Conservation (phyloP, 176 grass and related monocot species). For the Calamus simplicifolius region DNA sequence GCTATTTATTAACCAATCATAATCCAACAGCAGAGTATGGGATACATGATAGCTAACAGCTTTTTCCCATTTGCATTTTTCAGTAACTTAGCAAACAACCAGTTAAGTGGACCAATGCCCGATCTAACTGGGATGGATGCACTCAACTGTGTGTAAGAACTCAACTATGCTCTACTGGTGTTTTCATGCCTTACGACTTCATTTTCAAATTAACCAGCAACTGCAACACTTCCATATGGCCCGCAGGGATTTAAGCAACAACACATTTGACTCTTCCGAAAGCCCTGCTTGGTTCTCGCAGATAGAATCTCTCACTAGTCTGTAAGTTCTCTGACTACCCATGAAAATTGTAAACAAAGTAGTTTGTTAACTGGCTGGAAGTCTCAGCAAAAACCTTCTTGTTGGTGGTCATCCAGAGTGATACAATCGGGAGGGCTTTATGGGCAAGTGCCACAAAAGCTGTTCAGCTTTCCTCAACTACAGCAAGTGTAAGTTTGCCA, state of each 20-base stretch:
- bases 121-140: slow-evolving; percentile 52
- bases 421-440: slow-evolving; percentile 24
- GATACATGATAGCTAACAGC: slow-evolving; percentile 1
- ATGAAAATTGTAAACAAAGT: slow-evolving; percentile 6
- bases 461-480: slow-evolving; percentile 19
- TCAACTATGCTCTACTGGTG: neutral
- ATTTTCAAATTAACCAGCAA: neutral
- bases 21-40: no score
- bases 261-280: slow-evolving; percentile 62
- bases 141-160: slow-evolving; percentile 77
- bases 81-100: slow-evolving; percentile 91
- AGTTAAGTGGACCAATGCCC: slow-evolving; percentile 57
- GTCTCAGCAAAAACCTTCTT: slow-evolving; percentile 12
- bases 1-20: slow-evolving; percentile 3
- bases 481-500: slow-evolving; percentile 66
- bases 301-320: slow-evolving; percentile 44
- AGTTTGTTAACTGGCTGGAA: neutral
- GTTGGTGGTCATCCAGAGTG: neutral
- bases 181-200: neutral
- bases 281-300: slow-evolving; percentile 72
- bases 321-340: slow-evolving; percentile 38
- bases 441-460: slow-evolving; percentile 29
- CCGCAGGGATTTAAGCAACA: slow-evolving; percentile 88
- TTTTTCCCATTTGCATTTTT: slow-evolving; percentile 12
- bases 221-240: slow-evolving; percentile 3